Conservation (phyloP, 345 rosid genomes). For the Triadica sebifera region DNA sequence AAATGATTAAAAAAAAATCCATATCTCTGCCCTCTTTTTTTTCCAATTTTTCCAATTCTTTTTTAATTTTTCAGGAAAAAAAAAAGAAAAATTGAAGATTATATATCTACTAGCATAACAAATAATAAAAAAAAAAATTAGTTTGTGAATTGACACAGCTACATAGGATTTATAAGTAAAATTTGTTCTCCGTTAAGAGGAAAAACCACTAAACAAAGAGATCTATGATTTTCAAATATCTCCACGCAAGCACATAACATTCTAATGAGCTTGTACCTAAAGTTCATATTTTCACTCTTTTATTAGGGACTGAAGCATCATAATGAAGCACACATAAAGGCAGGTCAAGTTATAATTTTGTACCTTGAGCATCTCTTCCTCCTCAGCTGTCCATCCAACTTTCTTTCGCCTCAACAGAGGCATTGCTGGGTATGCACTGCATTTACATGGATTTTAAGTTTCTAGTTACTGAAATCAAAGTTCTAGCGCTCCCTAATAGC, state of each 20-base stretch:
- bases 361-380: constrained; percentile 49
- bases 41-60: too few species aligned
- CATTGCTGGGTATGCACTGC: constrained; percentile 31
- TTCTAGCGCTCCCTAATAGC: not conserved
- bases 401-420: constrained; percentile 36
- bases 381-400: constrained; percentile 39
- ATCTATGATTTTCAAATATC: not conserved
- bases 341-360: not conserved
- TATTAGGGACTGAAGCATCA: not conserved
- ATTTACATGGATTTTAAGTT: not conserved
- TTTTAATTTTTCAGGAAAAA: too few species aligned
- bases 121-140: not conserved
- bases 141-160: not conserved
- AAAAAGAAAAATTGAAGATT: not conserved
- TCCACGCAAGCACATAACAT: too few species aligned
- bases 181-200: not conserved
- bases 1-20: too few species aligned
- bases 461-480: not conserved
- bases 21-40: too few species aligned
- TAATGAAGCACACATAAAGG: not conserved
- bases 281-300: not conserved
- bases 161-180: not conserved
- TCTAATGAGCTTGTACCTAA: not conserved
- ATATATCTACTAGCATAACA: not conserved
- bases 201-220: not conserved